Conservation (phyloP, 495 filamentous ascomycete genomes). For the Penicillium egyptiacum region DNA sequence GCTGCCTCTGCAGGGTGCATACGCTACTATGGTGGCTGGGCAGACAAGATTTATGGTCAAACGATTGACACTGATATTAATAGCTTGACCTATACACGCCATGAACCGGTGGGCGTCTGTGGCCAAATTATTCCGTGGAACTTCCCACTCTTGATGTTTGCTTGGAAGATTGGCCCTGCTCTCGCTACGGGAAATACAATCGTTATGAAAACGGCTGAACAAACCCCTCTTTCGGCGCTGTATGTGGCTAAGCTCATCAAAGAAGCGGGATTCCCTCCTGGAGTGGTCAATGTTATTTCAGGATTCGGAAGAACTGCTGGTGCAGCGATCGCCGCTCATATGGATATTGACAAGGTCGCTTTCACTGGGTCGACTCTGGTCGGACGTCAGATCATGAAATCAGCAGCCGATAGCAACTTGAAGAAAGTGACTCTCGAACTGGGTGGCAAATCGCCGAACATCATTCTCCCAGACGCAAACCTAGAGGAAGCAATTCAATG, state of each 20-base stretch:
- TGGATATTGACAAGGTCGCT: conserved; percentile 89
- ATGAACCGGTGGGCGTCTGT: conserved; percentile 76
- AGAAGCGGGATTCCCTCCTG: conserved; percentile 78
- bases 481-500: conserved; percentile 84
- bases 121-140: conserved; percentile 89
- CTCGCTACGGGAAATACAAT: conserved; percentile 34
- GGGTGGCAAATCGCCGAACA: conserved; percentile 88
- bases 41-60: conserved; percentile 62
- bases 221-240: conserved; percentile 1
- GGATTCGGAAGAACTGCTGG: conserved; percentile 80
- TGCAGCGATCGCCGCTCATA: conserved; percentile 83
- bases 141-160: conserved; percentile 82
- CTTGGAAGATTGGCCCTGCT: conserved; percentile 86
- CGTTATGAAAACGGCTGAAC: conserved; percentile 4
- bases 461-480: conserved; percentile 83
- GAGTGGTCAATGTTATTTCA: conserved; percentile 85
- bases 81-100: conserved; percentile 75
- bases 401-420: conserved; percentile 78
- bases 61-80: conserved; percentile 79
- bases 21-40: conserved; percentile 28
- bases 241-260: conserved; percentile 16
- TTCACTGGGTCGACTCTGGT: conserved; percentile 86
- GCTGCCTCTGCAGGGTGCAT: conserved; percentile 54
- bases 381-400: conserved; percentile 84
- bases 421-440: conserved; percentile 93